phyloP scores from a whole-genome alignment of 805 yeast species.

The Suhomyces prunicola region DNA sequence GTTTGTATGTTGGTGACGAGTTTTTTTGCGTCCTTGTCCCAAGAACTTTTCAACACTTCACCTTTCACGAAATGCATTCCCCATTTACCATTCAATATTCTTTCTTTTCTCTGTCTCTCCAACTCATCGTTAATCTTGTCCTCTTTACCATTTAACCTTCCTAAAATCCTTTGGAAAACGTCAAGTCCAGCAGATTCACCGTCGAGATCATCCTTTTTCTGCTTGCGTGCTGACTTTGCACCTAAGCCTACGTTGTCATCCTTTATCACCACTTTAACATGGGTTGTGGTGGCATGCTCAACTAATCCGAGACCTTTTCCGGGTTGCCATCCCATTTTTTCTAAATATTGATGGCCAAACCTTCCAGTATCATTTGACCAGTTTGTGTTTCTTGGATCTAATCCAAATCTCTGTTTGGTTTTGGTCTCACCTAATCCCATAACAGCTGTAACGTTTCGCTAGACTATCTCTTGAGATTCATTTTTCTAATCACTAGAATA shows the following conservation, averaged over 20 bases:
- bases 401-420: conserved; percentile 79
- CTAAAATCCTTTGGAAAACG: conserved; percentile 86
- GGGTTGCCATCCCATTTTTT: conserved; percentile 86
- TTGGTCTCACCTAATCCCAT: conserved; percentile 86
- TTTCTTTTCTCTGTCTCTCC: conserved; percentile 64
- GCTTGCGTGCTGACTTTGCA: conserved; percentile 62
- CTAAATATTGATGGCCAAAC: conserved; percentile 85
- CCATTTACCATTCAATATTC: conserved; percentile 79
- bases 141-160: conserved; percentile 84
- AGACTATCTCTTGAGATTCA: neutral
- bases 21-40: conserved; percentile 58
- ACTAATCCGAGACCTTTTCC: conserved; percentile 84
- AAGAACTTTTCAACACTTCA: conserved; percentile 76
- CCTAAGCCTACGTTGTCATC: conserved; percentile 87
- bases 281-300: conserved; percentile 65
- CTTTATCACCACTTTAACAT: conserved; percentile 78
- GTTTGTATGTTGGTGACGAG: conserved; percentile 15
- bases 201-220: conserved; percentile 65
- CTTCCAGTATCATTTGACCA: conserved; percentile 87
- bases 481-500: conserved; percentile 7
- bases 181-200: conserved; percentile 91
- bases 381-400: conserved; percentile 88
- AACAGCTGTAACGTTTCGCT: neutral
- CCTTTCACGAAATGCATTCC: conserved; percentile 87
- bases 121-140: conserved; percentile 60